Percentiles rank a stretch among this genome's conserved stretches.
These are phyloP conservation scores for Dimocarpus longan DNA, from an alignment of 345 rosid genomes.

Conservation along the genomic window DNA sequence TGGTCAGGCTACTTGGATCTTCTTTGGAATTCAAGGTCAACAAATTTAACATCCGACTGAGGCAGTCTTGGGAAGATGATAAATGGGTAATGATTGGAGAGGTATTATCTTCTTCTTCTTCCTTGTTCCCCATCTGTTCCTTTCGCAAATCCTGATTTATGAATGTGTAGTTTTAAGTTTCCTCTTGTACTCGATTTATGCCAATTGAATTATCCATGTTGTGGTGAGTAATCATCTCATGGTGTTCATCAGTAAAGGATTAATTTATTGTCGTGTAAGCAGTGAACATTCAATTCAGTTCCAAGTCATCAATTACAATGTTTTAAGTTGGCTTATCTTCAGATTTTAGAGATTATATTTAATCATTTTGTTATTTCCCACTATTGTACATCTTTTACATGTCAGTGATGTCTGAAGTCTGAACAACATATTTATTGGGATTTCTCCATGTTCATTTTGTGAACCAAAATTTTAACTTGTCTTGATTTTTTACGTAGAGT, in stretches of 20 bases:
- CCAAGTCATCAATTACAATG: not conserved
- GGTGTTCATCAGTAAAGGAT: not conserved
- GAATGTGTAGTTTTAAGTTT: conserved; percentile 1
- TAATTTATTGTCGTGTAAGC: not conserved
- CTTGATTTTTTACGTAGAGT: conserved; percentile 33
- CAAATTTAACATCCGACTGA: conserved; percentile 48
- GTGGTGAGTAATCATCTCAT: not conserved
- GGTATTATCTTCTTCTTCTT: conserved; percentile 35
- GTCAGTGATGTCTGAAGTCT: not conserved
- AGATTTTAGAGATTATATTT: not conserved
- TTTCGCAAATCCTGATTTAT: conserved; percentile 4
- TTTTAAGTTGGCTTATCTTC: not conserved
- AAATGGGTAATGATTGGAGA: conserved; percentile 66
- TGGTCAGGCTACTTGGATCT: conserved; percentile 70
- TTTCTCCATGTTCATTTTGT: not conserved
- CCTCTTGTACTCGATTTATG: not conserved
- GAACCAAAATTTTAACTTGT: conserved; percentile 24
- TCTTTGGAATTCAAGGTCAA: conserved; percentile 54
- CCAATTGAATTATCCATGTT: not conserved
- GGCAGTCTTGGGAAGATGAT: conserved; percentile 74
- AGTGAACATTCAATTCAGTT: conserved; percentile 13
- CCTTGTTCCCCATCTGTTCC: not conserved
- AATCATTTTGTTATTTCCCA: conserved; percentile 3
- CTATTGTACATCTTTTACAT: not conserved
- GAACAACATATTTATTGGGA: not conserved